Evolutionary conservation across 1,139 yeast genomes (phyloP).

Genomic region (Suhomyces atakaporum): DNA sequence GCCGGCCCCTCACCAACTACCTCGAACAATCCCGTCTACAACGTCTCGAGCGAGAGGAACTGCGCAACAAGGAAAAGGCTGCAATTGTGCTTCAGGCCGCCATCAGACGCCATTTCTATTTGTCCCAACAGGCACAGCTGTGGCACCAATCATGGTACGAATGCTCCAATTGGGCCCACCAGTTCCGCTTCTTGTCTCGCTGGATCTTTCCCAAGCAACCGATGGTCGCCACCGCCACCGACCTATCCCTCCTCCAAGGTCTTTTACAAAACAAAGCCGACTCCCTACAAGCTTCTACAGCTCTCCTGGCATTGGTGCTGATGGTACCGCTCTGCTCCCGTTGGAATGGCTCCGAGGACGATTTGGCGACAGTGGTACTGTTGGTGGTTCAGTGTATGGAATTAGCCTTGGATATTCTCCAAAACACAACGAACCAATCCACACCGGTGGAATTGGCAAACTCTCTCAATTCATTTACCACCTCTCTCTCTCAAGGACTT

Average conservation of each 20-base stretch:
- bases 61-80: slow-evolving; percentile 50
- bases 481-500: slow-evolving; percentile 3
- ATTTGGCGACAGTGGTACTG: background rate
- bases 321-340: background rate
- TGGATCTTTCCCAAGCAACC: slow-evolving; percentile 16
- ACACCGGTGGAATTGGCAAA: too few relatives aligned
- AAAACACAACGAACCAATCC: background rate
- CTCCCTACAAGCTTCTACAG: too few relatives aligned
- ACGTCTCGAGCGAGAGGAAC: slow-evolving; percentile 63
- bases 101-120: slow-evolving; percentile 39
- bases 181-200: slow-evolving; percentile 21
- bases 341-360: background rate
- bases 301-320: background rate
- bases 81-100: slow-evolving; percentile 52
- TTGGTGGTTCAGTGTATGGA: background rate
- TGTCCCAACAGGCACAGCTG: slow-evolving; percentile 21
- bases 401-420: slow-evolving; percentile 4
- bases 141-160: too few relatives aligned
- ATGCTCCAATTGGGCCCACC: slow-evolving; percentile 17
- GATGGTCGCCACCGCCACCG: slow-evolving; percentile 3
- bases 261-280: too few relatives aligned
- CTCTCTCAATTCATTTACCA: background rate
- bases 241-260: slow-evolving; percentile 3
- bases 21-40: slow-evolving; percentile 66
- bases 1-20: slow-evolving; percentile 32